Evolutionary conservation across 441 rosid species (phyloP), one percentile per base, ranked within the genome.

Genomic region (Kokia cookei): DNA sequence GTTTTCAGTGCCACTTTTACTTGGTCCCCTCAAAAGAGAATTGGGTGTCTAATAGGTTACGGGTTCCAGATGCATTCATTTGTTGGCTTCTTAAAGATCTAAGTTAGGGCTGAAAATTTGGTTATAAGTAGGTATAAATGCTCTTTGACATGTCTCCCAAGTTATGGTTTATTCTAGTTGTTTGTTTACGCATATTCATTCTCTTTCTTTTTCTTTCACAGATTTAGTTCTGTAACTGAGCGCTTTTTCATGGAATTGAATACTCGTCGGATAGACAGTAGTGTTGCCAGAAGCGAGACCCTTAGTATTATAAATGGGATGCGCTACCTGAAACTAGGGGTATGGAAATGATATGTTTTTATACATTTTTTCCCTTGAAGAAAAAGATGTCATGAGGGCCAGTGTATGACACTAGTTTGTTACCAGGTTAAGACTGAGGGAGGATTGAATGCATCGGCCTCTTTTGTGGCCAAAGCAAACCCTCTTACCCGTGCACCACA

Each of bases 261-360:
- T 84, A 86, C 89, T 65, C 99, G 99, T 75, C 90, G 96, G 60
- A 84, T 88, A 73, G 99, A 96, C 77, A 86, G 88, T 74, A 93
- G 85, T 83, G 89, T 87, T 81, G 93, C 94, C 60, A 91, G 98
- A 82, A 91, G 97, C 82, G 97, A 93, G 84, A 89, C 96, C 75
- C 93, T 96, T 17, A 91, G 98, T 76, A 91, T 96, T 73, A 93
- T 96, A 66, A 96, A 93, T 85, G 98, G 99, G 71, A 90, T 96
- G 99, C 99, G 98, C 66, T 96, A 96, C 88, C 83, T 96, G 76
- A 93, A 93, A 83, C 98, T 96, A 65, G 97, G 98, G 96, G 98
- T 96, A 88, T 76, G 91, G 81, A 43, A 61, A 17, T 57, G 19
- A 27, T 42, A 17, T 57, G 37, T 77, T 32, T 51, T 69, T 53